These are phyloP conservation scores for Aspergillus avenaceus DNA, from an alignment of 495 filamentous ascomycete species.

Conservation along the genomic window DNA sequence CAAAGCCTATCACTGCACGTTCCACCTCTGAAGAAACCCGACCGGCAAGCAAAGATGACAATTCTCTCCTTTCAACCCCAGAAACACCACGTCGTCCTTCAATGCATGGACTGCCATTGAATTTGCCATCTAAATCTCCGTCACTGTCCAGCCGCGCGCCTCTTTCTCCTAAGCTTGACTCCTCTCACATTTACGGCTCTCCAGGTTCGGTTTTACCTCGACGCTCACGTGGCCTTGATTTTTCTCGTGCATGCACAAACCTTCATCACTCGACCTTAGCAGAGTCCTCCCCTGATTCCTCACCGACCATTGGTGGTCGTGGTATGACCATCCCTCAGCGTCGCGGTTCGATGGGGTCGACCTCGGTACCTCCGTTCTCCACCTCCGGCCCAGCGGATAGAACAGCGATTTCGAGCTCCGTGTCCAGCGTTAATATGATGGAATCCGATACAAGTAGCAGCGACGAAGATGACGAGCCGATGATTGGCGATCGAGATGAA, in stretches of 20 bases:
- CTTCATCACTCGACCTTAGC: constrained; percentile 94
- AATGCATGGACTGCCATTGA: constrained; percentile 66
- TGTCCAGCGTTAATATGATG: constrained; percentile 79
- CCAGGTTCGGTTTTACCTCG: constrained; percentile 80
- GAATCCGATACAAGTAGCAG: constrained; percentile 72
- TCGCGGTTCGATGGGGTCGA: constrained; percentile 45
- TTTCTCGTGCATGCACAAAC: constrained; percentile 89
- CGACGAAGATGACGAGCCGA: constrained; percentile 70
- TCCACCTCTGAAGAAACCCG: constrained; percentile 26
- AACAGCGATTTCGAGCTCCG: constrained; percentile 72
- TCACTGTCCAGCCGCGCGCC: constrained; percentile 61
- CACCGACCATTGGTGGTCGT: constrained; percentile 75
- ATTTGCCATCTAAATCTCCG: constrained; percentile 61
- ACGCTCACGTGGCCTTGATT: constrained; percentile 82
- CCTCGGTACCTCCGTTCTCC: constrained; percentile 35
- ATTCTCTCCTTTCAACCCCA: constrained; percentile 55
- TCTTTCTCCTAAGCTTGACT: constrained; percentile 80
- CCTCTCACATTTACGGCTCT: constrained; percentile 77
- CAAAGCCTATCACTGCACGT: constrained; percentile 28
- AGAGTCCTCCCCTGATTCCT: constrained; percentile 89
- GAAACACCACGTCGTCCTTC: constrained; percentile 61
- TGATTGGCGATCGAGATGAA: constrained; percentile 80
- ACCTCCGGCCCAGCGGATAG: constrained; percentile 55
- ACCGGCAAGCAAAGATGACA: constrained; percentile 72
- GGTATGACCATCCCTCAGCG: constrained; percentile 73